phyloP scores from a whole-genome alignment of 768 basidiomycete species.

The Boletus rubropictus region DNA sequence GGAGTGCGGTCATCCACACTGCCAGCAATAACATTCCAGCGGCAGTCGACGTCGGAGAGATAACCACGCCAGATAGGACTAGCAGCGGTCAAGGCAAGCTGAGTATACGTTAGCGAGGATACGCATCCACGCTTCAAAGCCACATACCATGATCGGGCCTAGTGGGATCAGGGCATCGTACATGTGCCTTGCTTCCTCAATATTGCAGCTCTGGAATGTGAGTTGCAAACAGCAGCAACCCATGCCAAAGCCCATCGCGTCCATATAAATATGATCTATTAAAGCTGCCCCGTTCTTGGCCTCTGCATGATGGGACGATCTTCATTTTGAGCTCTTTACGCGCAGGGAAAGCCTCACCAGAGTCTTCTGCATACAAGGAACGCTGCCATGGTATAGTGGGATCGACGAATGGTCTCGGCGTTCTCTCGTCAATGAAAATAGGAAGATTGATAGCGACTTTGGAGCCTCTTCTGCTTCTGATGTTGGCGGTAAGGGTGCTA shows the following conservation, averaged over 20 bases:
- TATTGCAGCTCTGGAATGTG: conserved; percentile 95
- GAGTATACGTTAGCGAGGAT: conserved; percentile 8
- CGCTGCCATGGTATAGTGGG: conserved; percentile 89
- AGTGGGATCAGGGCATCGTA: conserved; percentile 96
- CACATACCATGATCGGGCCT: conserved; percentile 84
- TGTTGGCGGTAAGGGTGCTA: conserved; percentile 97
- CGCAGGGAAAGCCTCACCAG: conserved; percentile 44
- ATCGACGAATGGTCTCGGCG: conserved; percentile 86
- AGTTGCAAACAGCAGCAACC: conserved; percentile 97
- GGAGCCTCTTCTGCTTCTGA: conserved; percentile 80
- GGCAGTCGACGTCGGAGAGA: conserved; percentile 93
- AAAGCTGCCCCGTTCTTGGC: conserved; percentile 87
- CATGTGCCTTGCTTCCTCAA: conserved; percentile 84
- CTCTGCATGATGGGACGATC: conserved; percentile 41
- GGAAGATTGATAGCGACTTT: conserved; percentile 96
- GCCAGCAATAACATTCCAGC: conserved; percentile 99
- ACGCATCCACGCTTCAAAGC: background rate
- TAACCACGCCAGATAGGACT: conserved; percentile 94
- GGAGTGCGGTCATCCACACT: conserved; percentile 95
- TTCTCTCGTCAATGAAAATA: conserved; percentile 81
- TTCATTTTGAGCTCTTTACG: conserved; percentile 4
- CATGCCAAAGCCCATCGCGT: conserved; percentile 99
- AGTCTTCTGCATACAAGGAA: conserved; percentile 75
- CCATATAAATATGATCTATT: conserved; percentile 90
- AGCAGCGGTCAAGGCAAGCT: conserved; percentile 92